Evolutionary conservation across 768 basidiomycete species (phyloP), one percentile per base, ranked within the genome.

Genomic region (Hygrophorus pudorinus): DNA sequence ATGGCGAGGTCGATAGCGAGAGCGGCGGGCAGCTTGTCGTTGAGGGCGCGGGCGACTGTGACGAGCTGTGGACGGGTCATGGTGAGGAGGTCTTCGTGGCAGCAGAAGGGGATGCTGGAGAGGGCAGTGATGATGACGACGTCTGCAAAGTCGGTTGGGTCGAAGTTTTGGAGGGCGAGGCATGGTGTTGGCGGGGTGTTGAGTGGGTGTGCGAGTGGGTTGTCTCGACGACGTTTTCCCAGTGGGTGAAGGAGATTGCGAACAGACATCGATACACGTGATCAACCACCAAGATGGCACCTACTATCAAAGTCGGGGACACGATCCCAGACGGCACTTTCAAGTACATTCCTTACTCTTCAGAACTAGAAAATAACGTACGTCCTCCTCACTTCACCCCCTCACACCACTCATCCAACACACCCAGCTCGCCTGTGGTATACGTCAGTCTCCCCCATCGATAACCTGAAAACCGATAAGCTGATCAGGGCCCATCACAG

Each of bases 41-140:
- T 86, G 37, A 86, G 67, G 7, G 63, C 50, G 12, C 52, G 49
- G 4, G 79, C 81, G 12, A 79, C 79, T 1, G 45, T 56, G 37
- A 77, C 54, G 35, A 86, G 73, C 47, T 74, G 65, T 1, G 57
- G 36, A 33, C 73, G 74, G 3, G 71, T 52, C 83, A 86, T 84
- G 1, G 72, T 68, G 43, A 83, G 53, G 33, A 85, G 68, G 51
- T 86, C 81, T 47, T 81, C 79, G 55, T 86, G 81, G 58, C 80
- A 83, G 60, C 79, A 81, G 61, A 85, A 86, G 0, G 81, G 81
- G 8, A 72, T 63, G 17, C 58, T 59, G 33, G 70, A 63, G 10
- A 85, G 66, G 5, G 81, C 68, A 0, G 78, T 83, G 56, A 85
- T 75, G 31, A 84, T 66, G 33, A 85, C 63, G 6, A 73, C 76